Conservation (phyloP, 2,329 filamentous ascomycete species). For the Colletotrichum sp. region DNA sequence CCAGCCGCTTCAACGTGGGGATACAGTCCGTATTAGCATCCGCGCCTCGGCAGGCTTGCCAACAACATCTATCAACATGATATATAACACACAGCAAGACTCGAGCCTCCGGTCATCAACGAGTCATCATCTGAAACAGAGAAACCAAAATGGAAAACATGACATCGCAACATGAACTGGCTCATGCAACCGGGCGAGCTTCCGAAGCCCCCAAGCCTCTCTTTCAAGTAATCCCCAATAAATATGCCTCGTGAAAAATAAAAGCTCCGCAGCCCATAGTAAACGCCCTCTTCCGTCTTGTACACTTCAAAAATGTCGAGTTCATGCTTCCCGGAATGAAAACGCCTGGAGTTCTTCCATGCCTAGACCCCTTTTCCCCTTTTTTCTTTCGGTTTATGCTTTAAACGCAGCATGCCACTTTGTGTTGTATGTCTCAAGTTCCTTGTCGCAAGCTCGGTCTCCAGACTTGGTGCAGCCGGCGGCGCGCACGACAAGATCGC, state of each 20-base stretch:
- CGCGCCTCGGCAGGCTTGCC: background rate
- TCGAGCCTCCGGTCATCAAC: background rate
- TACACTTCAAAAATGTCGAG: constrained; percentile 8
- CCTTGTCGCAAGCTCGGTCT: constrained; percentile 70
- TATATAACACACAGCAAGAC: constrained; percentile 1
- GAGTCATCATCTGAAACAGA: background rate
- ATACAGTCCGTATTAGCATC: background rate
- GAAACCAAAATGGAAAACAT: background rate
- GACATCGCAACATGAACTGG: background rate
- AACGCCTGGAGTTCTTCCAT: constrained; percentile 9
- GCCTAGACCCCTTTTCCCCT: background rate
- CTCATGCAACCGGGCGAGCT: constrained; percentile 2
- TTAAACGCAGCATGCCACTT: constrained; percentile 53
- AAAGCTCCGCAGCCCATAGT: background rate
- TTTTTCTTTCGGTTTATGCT: constrained; percentile 40
- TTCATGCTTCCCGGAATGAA: constrained; percentile 10
- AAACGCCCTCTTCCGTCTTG: constrained; percentile 20
- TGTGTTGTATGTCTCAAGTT: constrained; percentile 62
- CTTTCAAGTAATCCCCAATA: background rate
- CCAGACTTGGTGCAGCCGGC: constrained; percentile 69
- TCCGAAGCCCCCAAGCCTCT: background rate
- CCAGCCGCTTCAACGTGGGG: background rate
- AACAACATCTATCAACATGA: background rate
- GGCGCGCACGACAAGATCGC: constrained; percentile 85
- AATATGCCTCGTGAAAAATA: constrained; percentile 1